These are phyloP conservation scores for Ganoderma leucocontextum DNA, from an alignment of 1,284 basidiomycete species.

Conservation along the genomic window DNA sequence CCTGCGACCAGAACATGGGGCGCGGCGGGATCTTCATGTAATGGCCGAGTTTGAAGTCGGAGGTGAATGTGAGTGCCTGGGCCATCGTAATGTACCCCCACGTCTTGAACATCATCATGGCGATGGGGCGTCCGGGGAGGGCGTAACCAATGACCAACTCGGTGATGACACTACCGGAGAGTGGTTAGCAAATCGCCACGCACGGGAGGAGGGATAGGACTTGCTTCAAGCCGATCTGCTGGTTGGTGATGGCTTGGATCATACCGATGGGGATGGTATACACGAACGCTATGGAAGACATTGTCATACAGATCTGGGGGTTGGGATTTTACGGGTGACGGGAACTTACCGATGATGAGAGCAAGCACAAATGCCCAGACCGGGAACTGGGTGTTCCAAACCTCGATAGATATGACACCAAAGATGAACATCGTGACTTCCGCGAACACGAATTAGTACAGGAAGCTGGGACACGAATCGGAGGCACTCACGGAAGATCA, in stretches of 20 bases:
- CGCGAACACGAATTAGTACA: not conserved
- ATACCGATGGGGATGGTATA: constrained; percentile 75
- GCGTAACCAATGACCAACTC: constrained; percentile 59
- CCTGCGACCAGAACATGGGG: constrained; percentile 58
- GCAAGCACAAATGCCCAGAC: constrained; percentile 65
- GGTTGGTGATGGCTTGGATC: constrained; percentile 71
- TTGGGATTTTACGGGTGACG: no score
- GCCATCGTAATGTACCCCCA: constrained; percentile 61
- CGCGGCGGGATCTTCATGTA: constrained; percentile 63
- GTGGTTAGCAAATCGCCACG: not conserved
- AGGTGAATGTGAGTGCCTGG: constrained; percentile 56
- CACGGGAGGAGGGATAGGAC: constrained; percentile 32
- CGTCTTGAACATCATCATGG: constrained; percentile 72
- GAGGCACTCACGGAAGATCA: constrained; percentile 47
- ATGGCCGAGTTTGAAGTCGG: constrained; percentile 62
- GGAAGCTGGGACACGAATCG: not conserved
- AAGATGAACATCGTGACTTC: constrained; percentile 62
- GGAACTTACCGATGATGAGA: constrained; percentile 44
- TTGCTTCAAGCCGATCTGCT: constrained; percentile 65
- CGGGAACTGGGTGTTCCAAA: constrained; percentile 72
- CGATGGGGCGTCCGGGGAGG: constrained; percentile 61
- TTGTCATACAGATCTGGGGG: not conserved
- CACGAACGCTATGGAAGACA: constrained; percentile 49
- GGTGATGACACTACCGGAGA: constrained; percentile 49
- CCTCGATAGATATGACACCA: constrained; percentile 73